Evolutionary conservation across 441 rosid genomes (phyloP).

Genomic region (Aquilaria agallochum): DNA sequence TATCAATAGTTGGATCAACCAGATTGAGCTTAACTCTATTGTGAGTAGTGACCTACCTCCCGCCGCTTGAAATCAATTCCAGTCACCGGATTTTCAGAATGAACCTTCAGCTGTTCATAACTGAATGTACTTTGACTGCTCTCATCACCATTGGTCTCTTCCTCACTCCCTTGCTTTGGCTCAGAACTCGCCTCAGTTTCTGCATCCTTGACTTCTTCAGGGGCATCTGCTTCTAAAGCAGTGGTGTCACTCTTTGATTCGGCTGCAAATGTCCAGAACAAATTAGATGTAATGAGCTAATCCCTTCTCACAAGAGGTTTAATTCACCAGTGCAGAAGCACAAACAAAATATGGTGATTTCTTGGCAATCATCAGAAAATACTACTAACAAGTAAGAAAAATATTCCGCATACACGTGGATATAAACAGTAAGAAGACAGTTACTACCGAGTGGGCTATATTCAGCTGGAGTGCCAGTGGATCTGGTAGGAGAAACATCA

Average conservation of each 20-base stretch:
- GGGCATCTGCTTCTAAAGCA: constrained; percentile 19
- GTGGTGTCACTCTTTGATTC: constrained; percentile 24
- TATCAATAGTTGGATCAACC: constrained; percentile 2
- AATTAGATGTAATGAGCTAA: not conserved
- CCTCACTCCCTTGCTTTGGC: constrained; percentile 21
- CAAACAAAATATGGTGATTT: constrained; percentile 3
- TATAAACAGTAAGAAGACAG: constrained; percentile 5
- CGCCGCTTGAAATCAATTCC: constrained; percentile 48
- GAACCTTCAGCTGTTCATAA: constrained; percentile 85
- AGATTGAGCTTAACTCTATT: constrained; percentile 10
- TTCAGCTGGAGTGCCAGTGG: constrained; percentile 58
- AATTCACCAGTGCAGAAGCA: constrained; percentile 10
- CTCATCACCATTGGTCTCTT: constrained; percentile 36
- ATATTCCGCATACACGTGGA: not conserved
- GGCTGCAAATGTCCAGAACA: constrained; percentile 15
- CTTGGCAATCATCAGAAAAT: constrained; percentile 1
- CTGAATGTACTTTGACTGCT: constrained; percentile 48
- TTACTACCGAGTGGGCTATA: constrained; percentile 43
- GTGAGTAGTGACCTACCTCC: constrained; percentile 64
- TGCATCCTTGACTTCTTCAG: constrained; percentile 37
- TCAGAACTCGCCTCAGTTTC: constrained; percentile 32
- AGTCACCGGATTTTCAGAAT: constrained; percentile 68
- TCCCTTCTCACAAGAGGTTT: too few species aligned
- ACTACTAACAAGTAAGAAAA: not conserved
- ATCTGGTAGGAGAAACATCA: constrained; percentile 58